Percentiles rank a stretch among this genome's conserved stretches.
These are phyloP conservation scores for Chaetoceros muelleri DNA, from an alignment of 108 stramenopile species.

Conservation along the genomic window DNA sequence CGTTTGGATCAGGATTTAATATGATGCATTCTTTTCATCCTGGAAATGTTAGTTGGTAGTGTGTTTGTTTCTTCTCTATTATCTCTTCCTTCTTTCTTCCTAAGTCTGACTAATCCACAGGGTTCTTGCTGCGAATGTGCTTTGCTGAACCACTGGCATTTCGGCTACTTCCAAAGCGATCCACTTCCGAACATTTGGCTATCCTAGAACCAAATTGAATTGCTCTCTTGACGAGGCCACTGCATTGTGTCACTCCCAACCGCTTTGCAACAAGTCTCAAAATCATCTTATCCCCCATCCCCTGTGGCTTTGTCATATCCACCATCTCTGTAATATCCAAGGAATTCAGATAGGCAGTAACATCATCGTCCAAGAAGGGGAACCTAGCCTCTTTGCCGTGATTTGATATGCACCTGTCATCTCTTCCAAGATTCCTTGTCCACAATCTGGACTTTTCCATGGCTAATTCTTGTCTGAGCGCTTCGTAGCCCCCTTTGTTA, in stretches of 20 bases:
- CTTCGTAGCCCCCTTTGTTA: conserved; percentile 49
- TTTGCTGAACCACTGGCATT: conserved; percentile 59
- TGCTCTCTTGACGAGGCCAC: conserved; percentile 79
- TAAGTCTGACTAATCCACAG: too few species aligned
- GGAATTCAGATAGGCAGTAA: conserved; percentile 41
- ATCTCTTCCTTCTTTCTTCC: too few species aligned
- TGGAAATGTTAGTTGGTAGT: too few species aligned
- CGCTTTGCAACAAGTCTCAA: conserved; percentile 56
- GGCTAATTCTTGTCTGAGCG: conserved; percentile 61
- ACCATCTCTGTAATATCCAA: conserved; percentile 32
- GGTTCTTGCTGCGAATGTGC: too few species aligned
- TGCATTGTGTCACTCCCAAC: conserved; percentile 27
- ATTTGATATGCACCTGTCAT: conserved; percentile 87
- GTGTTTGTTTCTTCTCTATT: too few species aligned
- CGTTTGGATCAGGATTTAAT: too few species aligned
- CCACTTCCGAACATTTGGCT: conserved; percentile 68
- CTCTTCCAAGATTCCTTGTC: conserved; percentile 92
- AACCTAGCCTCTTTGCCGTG: conserved; percentile 88
- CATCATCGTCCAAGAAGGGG: conserved; percentile 90
- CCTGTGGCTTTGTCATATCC: conserved; percentile 54
- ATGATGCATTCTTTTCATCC: too few species aligned
- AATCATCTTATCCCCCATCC: conserved; percentile 82
- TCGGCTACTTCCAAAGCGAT: conserved; percentile 79
- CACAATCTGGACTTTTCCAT: conserved; percentile 86
- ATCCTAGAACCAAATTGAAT: conserved; percentile 94